Percentiles rank a stretch among this genome's conserved stretches.
Conservation (phyloP, 306 rosid species). For the Cyamopsis tetragonoloba region DNA sequence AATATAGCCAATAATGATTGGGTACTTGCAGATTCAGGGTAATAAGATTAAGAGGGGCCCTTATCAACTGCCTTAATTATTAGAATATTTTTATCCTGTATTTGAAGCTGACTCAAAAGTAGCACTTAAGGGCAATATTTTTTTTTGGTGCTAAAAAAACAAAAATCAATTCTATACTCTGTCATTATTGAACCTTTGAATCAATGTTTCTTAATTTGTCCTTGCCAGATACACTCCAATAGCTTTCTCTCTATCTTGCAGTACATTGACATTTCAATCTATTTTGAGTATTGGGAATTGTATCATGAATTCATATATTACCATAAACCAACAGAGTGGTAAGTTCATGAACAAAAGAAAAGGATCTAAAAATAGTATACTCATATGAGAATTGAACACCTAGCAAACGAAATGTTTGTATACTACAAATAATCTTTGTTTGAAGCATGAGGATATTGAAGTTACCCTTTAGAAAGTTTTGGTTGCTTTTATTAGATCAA, state of each 20-base stretch:
- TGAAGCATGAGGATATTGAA: constrained; percentile 10
- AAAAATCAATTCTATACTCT: constrained; percentile 22
- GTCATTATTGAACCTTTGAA: constrained; percentile 30
- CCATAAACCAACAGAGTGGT: not conserved
- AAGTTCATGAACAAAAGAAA: not conserved
- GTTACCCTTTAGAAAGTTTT: not conserved
- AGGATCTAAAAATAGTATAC: constrained; percentile 11
- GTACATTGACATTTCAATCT: constrained; percentile 21
- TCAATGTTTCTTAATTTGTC: constrained; percentile 33
- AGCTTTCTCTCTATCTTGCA: constrained; percentile 27
- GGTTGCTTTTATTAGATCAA: constrained; percentile 4
- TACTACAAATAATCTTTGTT: not conserved
- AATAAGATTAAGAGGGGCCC: constrained; percentile 30
- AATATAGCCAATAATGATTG: constrained; percentile 36
- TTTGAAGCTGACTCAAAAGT: constrained; percentile 50
- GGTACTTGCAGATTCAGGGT: constrained; percentile 39
- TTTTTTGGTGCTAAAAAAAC: constrained; percentile 20
- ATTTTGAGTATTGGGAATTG: constrained; percentile 16
- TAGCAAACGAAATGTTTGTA: not conserved
- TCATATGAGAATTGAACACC: not conserved
- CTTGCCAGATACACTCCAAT: constrained; percentile 14
- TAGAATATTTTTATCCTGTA: constrained; percentile 23
- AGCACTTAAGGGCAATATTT: constrained; percentile 26
- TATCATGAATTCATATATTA: constrained; percentile 15
- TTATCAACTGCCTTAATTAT: constrained; percentile 25